Evolutionary conservation across 192 early-diverging fungal species (phyloP), one percentile per base, ranked within the genome.

Genomic region (Coemansia sp.): DNA sequence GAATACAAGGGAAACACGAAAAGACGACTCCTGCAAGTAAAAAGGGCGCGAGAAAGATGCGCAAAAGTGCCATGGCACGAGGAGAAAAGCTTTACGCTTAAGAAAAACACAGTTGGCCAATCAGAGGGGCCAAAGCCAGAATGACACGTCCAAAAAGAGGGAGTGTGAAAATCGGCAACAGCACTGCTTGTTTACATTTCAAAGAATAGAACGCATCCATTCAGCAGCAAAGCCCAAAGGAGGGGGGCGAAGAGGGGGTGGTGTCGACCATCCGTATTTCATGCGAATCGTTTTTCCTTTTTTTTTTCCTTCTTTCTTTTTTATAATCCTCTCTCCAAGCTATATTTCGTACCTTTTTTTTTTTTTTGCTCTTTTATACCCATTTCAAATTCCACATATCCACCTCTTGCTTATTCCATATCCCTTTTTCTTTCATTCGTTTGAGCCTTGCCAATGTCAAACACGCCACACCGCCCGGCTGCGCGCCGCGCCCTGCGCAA

Each of bases 401-500:
- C 39, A 38, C 24, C 34, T 68, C 39, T 76, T 56, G 63, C 9
- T 63, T 67, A 33, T 56, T 49, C 26, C 33, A 36, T 64, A 56
- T 73, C 39, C 64, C 23, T n/a, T 56, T 65, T 43, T 6, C 21
- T 56, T 34, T 61, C 41, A 6, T 60, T 45, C 59, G 30, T 60
- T 60, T 43, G 62, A 48, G 33, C 48, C 55, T 2, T 14, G 2
- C 21, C 20, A 15, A 76, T 73, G 72, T 26, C 72, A 5, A 65
- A 77, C 45, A 77, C 71, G 35, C 71, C 80, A 41, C 68, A 63
- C 20, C 81, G 81, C 21, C 52, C 69, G 24, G 57, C 56, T 60
- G 18, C 71, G 69, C 30, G 58, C 63, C 6, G 21, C 23, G 23
- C 60, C 65, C 43, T 66, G 72, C 62, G 70, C 39, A 73, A 51